Conservation (phyloP, 441 rosid genomes). For the Eutrema salsugineum region DNA sequence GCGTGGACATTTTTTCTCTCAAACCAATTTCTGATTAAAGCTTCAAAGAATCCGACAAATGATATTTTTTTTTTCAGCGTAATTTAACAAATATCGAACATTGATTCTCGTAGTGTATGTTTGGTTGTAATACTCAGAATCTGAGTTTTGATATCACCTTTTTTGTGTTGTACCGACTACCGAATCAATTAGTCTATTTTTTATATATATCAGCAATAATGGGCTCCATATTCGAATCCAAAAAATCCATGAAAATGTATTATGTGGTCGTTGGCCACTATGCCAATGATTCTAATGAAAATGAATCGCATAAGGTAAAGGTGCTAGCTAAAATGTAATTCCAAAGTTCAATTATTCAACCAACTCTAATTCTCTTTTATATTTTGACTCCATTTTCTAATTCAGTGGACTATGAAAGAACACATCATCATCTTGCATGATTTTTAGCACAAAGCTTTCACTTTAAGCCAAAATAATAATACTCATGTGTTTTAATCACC, state of each 20-base stretch:
- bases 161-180: background rate
- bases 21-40: background rate
- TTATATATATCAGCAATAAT: background rate
- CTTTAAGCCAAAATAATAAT: background rate
- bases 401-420: constrained; percentile 8
- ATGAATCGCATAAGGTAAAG: background rate
- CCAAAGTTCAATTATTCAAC: constrained; percentile 5
- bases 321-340: background rate
- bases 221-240: constrained; percentile 3
- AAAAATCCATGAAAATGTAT: background rate
- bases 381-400: background rate
- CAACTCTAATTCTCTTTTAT: no score
- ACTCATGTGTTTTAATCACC: background rate
- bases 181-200: constrained; percentile 8
- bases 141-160: background rate
- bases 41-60: background rate
- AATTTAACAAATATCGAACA: background rate
- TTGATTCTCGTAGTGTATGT: background rate
- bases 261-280: constrained; percentile 15
- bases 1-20: background rate
- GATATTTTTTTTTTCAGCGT: background rate
- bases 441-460: background rate
- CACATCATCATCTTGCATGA: constrained; percentile 2
- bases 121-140: background rate
- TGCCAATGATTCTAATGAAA: background rate